Conservation (phyloP, 495 filamentous ascomycete genomes). For the Podospora anserina region DNA sequence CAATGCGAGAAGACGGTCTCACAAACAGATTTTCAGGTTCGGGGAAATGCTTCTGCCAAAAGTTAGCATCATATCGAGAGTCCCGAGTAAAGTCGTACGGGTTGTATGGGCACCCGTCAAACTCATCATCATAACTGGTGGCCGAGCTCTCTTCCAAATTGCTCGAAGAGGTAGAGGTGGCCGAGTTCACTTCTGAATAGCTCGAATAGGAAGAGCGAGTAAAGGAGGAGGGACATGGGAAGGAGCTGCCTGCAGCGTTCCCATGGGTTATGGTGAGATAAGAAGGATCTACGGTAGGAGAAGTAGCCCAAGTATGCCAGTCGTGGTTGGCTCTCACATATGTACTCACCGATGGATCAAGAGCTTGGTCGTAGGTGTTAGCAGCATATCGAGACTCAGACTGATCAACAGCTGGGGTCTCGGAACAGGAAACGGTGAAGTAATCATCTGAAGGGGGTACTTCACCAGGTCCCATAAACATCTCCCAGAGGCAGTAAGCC, state of each 20-base stretch:
- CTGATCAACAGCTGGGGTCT: neutral
- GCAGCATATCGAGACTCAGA: neutral
- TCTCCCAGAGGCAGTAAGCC: neutral
- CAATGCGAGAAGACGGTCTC: neutral
- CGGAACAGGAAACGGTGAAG: neutral
- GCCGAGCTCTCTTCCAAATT: neutral
- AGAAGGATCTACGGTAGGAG: neutral
- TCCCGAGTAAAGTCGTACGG: neutral
- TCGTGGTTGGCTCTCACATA: neutral
- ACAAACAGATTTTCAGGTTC: neutral
- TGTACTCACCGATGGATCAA: neutral
- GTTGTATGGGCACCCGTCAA: neutral
- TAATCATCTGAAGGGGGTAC: neutral
- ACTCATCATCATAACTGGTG: neutral
- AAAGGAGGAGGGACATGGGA: neutral
- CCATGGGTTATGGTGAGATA: neutral
- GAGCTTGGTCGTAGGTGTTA: neutral
- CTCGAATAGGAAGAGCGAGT: neutral
- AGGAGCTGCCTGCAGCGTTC: neutral
- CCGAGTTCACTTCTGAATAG: neutral
- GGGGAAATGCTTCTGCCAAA: neutral
- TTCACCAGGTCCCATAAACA: neutral
- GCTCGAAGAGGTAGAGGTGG: neutral
- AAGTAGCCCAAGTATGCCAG: neutral
- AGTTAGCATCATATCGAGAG: neutral